Evolutionary conservation across 2,329 filamentous ascomycete species (phyloP).

Genomic region (Capronia americana): DNA sequence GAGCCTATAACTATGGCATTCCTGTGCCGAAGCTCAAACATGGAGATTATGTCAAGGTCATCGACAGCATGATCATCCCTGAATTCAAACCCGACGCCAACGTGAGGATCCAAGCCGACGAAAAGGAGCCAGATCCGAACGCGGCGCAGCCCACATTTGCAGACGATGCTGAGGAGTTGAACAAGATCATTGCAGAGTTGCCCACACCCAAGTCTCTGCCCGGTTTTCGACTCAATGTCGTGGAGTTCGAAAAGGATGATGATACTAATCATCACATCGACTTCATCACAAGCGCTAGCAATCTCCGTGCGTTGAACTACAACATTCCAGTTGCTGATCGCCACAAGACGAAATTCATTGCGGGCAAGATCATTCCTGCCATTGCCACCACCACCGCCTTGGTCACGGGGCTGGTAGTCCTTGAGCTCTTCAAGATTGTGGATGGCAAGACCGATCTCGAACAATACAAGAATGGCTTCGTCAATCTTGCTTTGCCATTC

Average conservation of each 20-base stretch:
- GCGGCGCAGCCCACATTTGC: constrained; percentile 61
- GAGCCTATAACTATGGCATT: constrained; percentile 98
- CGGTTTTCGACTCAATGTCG: constrained; percentile 86
- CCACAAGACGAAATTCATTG: constrained; percentile 99
- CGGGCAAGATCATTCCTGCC: constrained; percentile 98
- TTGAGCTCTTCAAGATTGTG: constrained; percentile 95
- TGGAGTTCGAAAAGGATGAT: constrained; percentile 99
- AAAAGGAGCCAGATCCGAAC: constrained; percentile 93
- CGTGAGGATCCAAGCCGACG: constrained; percentile 96
- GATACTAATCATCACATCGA: constrained; percentile 98
- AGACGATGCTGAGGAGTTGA: constrained; percentile 77
- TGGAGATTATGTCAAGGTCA: constrained; percentile 75
- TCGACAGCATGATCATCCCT: constrained; percentile 92
- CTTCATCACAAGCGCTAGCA: constrained; percentile 97
- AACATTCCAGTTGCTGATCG: constrained; percentile 90
- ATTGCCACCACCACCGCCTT: constrained; percentile 97
- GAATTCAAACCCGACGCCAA: constrained; percentile 89
- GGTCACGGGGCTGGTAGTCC: constrained; percentile 88
- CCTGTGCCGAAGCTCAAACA: constrained; percentile 77
- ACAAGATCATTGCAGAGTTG: constrained; percentile 73
- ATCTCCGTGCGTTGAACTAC: constrained; percentile 96
- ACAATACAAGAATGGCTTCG: constrained; percentile 98
- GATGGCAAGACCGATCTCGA: constrained; percentile 97
- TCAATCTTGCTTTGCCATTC: constrained; percentile 95
- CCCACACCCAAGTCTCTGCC: constrained; percentile 80